Evolutionary conservation across 352 stramenopile genomes (phyloP).

Genomic region (Phytophthora crassamura): DNA sequence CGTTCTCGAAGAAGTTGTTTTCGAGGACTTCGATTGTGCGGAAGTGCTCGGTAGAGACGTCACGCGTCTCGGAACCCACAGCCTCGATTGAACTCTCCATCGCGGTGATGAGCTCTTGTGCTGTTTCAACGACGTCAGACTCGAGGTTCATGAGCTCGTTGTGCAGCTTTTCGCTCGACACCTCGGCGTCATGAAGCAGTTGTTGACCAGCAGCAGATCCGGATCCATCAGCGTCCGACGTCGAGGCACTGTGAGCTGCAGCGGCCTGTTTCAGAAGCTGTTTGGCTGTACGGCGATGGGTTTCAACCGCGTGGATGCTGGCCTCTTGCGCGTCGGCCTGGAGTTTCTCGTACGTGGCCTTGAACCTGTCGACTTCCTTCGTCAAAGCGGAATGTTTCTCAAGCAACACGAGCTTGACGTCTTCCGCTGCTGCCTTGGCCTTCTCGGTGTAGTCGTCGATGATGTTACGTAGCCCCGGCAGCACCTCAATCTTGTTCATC

Average conservation of each 20-base stretch:
- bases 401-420: constrained; percentile 82
- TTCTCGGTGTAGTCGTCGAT: constrained; percentile 92
- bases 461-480: constrained; percentile 90
- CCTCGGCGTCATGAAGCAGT: constrained; percentile 85
- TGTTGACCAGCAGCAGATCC: constrained; percentile 57
- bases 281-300: constrained; percentile 81
- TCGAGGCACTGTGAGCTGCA: constrained; percentile 22
- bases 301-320: constrained; percentile 84
- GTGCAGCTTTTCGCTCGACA: constrained; percentile 86
- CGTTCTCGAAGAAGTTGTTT: constrained; percentile 91
- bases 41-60: constrained; percentile 87
- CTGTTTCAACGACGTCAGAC: constrained; percentile 83
- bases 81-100: constrained; percentile 74
- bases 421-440: constrained; percentile 79
- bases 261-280: constrained; percentile 68
- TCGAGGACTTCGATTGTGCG: constrained; percentile 90
- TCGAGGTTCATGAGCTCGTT: constrained; percentile 90
- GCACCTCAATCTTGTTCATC: constrained; percentile 91
- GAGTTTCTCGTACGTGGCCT: constrained; percentile 66
- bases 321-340: constrained; percentile 70
- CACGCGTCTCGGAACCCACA: constrained; percentile 64
- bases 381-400: constrained; percentile 69
- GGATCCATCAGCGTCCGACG: constrained; percentile 42
- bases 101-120: constrained; percentile 66
- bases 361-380: constrained; percentile 68